These are phyloP conservation scores for Mycosphaerella sp. DNA, from an alignment of 2,329 filamentous ascomycete species.

Conservation along the genomic window DNA sequence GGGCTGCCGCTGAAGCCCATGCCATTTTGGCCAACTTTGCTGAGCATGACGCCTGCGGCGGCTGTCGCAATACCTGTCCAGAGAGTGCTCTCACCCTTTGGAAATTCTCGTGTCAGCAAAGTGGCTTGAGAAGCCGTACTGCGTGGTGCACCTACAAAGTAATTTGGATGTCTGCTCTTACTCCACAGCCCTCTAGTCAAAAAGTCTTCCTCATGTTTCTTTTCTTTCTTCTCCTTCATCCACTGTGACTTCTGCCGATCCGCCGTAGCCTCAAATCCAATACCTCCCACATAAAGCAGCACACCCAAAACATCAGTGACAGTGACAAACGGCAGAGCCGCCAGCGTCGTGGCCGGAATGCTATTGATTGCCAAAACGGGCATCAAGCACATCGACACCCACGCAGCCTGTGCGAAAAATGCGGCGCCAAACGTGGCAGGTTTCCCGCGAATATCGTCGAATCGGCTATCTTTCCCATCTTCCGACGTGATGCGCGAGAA, in stretches of 20 bases:
- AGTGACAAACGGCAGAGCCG: slow-evolving; percentile 45
- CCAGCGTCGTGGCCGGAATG: slow-evolving; percentile 49
- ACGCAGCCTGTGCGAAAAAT: slow-evolving; percentile 57
- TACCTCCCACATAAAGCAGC: slow-evolving; percentile 52
- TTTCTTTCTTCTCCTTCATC: slow-evolving; percentile 54
- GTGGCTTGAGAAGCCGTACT: too few relatives aligned
- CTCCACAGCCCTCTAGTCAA: slow-evolving; percentile 58
- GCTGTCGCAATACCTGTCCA: slow-evolving; percentile 61
- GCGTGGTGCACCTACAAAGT: slow-evolving; percentile 48
- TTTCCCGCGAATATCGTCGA: slow-evolving; percentile 49
- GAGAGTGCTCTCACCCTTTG: slow-evolving; percentile 51
- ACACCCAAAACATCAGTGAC: slow-evolving; percentile 53
- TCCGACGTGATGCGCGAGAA: slow-evolving; percentile 55
- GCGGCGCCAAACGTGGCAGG: slow-evolving; percentile 50
- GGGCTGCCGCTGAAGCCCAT: slow-evolving; percentile 49
- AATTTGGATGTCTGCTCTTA: slow-evolving; percentile 59
- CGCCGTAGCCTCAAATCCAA: slow-evolving; percentile 55
- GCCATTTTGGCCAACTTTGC: slow-evolving; percentile 49
- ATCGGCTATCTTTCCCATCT: slow-evolving; percentile 53
- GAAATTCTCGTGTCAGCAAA: background rate
- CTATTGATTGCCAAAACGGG: slow-evolving; percentile 60
- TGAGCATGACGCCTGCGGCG: slow-evolving; percentile 50
- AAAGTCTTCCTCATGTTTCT: slow-evolving; percentile 62
- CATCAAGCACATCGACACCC: slow-evolving; percentile 61
- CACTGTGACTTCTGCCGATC: slow-evolving; percentile 60